A percentile compares a stretch with the other conserved stretches of the same genome.
Conservation (phyloP, 345 rosid genomes). For the Populus davidiana region DNA sequence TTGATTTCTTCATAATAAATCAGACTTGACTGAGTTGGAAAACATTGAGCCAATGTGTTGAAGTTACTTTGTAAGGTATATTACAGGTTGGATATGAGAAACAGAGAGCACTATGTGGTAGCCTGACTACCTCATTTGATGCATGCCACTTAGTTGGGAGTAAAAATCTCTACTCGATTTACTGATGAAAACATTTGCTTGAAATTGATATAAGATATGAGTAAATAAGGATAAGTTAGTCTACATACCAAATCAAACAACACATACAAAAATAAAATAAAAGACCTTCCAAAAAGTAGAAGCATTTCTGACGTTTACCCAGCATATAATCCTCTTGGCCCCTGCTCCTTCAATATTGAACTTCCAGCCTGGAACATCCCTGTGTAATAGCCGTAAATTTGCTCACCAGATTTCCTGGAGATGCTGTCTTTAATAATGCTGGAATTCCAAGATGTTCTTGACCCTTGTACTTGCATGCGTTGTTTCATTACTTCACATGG, state of each 20-base stretch:
- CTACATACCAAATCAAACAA: neutral
- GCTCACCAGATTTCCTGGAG: constrained; percentile 41
- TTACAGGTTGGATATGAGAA: neutral
- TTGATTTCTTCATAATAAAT: neutral
- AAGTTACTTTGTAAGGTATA: neutral
- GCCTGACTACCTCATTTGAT: neutral
- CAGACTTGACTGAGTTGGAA: neutral
- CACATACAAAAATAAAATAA: neutral
- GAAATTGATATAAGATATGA: neutral
- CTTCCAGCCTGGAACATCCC: constrained; percentile 86
- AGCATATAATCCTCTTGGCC: constrained; percentile 77
- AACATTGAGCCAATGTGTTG: neutral
- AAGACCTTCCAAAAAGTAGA: neutral
- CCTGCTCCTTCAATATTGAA: constrained; percentile 87
- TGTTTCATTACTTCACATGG: constrained; percentile 98
- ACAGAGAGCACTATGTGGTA: neutral
- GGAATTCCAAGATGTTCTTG: constrained; percentile 69
- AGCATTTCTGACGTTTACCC: constrained; percentile 47
- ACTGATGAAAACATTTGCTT: neutral
- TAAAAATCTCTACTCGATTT: neutral
- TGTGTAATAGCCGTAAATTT: constrained; percentile 70
- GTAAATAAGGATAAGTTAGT: neutral
- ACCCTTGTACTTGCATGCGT: constrained; percentile 97
- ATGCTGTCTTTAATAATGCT: constrained; percentile 40
- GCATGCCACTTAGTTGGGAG: neutral